Conservation (phyloP, 2,329 filamentous ascomycete species). For the Whalleya microplaca region DNA sequence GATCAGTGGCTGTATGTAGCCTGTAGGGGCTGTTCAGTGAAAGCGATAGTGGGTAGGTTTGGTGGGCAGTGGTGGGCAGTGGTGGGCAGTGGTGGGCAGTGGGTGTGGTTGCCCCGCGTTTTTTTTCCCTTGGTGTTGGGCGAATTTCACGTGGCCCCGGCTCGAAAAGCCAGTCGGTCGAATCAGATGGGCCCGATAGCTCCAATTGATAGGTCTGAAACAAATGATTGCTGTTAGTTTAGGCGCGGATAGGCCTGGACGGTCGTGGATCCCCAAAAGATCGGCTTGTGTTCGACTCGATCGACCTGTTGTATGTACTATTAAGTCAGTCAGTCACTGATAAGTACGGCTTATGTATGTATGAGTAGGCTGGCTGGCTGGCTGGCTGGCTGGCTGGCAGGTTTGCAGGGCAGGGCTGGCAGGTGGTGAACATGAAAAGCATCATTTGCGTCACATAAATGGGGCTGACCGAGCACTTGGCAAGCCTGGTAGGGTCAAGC, state of each 20-base stretch:
- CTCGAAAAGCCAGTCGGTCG: neutral
- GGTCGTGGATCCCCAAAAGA: too few relatives aligned
- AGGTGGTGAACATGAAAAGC: neutral
- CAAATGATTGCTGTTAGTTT: too few relatives aligned
- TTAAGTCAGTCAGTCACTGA: too few relatives aligned
- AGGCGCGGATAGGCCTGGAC: too few relatives aligned
- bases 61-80: too few relatives aligned
- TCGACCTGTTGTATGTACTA: too few relatives aligned
- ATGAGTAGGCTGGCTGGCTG: neutral
- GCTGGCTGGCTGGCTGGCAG: too few relatives aligned
- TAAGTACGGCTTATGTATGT: neutral
- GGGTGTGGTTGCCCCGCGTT: conserved; percentile 1
- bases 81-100: too few relatives aligned
- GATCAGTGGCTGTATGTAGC: neutral
- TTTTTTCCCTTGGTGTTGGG: neutral
- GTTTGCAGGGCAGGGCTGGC: too few relatives aligned
- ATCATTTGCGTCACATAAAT: conserved; percentile 20
- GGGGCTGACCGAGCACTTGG: conserved; percentile 8
- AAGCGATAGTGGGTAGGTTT: neutral
- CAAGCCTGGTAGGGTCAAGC: neutral
- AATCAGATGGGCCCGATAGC: neutral
- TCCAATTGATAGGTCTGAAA: neutral
- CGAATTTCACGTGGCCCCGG: conserved; percentile 1
- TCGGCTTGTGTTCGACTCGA: too few relatives aligned
- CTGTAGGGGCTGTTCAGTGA: neutral